Conservation (phyloP, 163 green algal genomes). For the Scenedesmus sp. region DNA sequence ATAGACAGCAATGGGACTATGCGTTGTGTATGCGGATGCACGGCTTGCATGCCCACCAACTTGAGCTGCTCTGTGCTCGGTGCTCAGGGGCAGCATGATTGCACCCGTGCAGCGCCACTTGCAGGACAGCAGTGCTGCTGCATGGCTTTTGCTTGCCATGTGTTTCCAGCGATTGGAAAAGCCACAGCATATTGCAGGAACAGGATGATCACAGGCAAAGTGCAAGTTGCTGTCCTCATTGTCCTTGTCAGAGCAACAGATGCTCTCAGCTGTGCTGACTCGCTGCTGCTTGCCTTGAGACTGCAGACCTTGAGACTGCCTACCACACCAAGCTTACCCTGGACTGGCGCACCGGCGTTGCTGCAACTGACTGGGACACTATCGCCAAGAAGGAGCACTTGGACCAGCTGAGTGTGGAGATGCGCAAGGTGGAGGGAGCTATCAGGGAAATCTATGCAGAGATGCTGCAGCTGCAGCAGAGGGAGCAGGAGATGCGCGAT, state of each 20-base stretch:
- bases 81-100: not conserved
- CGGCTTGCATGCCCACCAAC: not conserved
- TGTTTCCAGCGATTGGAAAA: not conserved
- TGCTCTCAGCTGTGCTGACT: not conserved
- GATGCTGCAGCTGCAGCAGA: constrained; percentile 82
- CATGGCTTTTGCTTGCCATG: not conserved
- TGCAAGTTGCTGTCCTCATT: not conserved
- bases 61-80: not conserved
- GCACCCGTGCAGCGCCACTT: not conserved
- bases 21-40: not conserved
- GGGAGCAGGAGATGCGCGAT: constrained; percentile 86
- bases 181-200: not conserved
- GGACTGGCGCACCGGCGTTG: constrained; percentile 90
- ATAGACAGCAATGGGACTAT: not conserved
- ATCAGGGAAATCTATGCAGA: constrained; percentile 80
- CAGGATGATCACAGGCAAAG: not conserved
- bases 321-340: constrained; percentile 81
- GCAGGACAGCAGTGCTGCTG: not conserved
- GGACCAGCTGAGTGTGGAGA: constrained; percentile 85
- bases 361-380: constrained; percentile 91
- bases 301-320: constrained; percentile 77
- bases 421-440: constrained; percentile 68
- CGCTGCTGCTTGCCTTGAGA: not conserved
- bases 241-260: not conserved
- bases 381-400: constrained; percentile 98